Evolutionary conservation across 2,329 filamentous ascomycete species (phyloP).

Genomic region (Calonectria montana): DNA sequence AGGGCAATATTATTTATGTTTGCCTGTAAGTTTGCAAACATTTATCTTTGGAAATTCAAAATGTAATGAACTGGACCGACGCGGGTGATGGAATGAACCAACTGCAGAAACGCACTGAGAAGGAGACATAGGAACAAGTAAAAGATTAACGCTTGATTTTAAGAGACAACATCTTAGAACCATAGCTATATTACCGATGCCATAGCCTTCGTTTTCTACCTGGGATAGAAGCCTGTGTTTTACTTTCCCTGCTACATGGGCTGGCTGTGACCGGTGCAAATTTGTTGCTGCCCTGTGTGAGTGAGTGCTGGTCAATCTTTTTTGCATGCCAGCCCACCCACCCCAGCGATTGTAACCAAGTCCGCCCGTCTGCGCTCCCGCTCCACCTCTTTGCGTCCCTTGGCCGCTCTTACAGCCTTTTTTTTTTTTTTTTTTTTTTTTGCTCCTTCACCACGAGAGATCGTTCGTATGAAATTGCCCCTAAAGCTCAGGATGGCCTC

Average conservation of each 20-base stretch:
- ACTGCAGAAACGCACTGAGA: background rate
- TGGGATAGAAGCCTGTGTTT: background rate
- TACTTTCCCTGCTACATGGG: background rate
- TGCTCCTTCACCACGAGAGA: slow-evolving; percentile 23
- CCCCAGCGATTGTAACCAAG: slow-evolving; percentile 4
- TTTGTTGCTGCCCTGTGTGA: background rate
- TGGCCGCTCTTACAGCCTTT: slow-evolving; percentile 15
- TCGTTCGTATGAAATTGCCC: slow-evolving; percentile 47
- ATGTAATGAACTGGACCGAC: background rate
- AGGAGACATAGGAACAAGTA: background rate
- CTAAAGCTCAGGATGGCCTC: slow-evolving; percentile 62
- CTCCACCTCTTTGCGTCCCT: slow-evolving; percentile 20
- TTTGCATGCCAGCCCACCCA: slow-evolving; percentile 1
- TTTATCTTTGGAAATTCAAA: background rate
- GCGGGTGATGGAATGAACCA: background rate
- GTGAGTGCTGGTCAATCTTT: background rate
- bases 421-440: slow-evolving; percentile 11
- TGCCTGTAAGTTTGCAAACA: too few species aligned
- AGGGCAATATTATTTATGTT: too few species aligned
- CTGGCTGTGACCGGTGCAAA: background rate
- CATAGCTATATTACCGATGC: background rate
- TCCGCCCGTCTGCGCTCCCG: slow-evolving; percentile 12
- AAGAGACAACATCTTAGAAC: background rate
- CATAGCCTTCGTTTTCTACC: background rate
- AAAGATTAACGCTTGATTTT: background rate